Conservation (phyloP, 1,139 yeast genomes). For the Suhomyces bolitotheri region DNA sequence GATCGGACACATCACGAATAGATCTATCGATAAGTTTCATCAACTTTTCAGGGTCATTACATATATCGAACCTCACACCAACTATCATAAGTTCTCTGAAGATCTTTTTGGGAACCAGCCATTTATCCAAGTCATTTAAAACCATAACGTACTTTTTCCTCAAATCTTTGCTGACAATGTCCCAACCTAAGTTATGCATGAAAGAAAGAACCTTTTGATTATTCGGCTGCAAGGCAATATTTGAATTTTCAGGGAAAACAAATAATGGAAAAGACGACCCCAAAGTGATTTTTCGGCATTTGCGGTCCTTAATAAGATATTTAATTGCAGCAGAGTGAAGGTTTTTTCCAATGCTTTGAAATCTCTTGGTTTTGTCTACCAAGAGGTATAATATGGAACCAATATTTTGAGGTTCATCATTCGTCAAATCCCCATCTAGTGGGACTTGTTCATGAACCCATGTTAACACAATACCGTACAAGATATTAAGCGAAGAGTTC, state of each 20-base stretch:
- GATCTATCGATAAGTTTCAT: conserved; percentile 34
- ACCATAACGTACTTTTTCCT: conserved; percentile 37
- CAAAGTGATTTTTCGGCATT: conserved; percentile 43
- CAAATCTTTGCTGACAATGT: conserved; percentile 17
- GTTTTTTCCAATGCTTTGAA: conserved; percentile 60
- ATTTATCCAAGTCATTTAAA: conserved; percentile 37
- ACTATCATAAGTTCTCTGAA: conserved; percentile 59
- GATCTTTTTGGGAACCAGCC: conserved; percentile 58
- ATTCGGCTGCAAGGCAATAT: conserved; percentile 15
- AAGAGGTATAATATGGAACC: conserved; percentile 53
- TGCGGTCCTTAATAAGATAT: conserved; percentile 48
- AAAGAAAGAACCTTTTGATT: conserved; percentile 30
- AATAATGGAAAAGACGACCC: conserved; percentile 58
- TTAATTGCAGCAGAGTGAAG: conserved; percentile 57
- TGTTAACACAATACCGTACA: conserved; percentile 60
- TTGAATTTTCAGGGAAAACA: conserved; percentile 39
- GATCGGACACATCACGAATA: conserved; percentile 8
- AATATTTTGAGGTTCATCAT: conserved; percentile 18
- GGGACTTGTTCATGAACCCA: conserved; percentile 45
- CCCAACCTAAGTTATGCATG: conserved; percentile 45
- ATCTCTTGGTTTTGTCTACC: conserved; percentile 58
- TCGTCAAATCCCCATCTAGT: conserved; percentile 19
- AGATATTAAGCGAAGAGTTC: conserved; percentile 55
- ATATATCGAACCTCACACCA: conserved; percentile 59
- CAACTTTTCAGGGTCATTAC: conserved; percentile 43